Base-by-base conservation (phyloP, 179 eudicot species). In the Camellia oleifera region DNA sequence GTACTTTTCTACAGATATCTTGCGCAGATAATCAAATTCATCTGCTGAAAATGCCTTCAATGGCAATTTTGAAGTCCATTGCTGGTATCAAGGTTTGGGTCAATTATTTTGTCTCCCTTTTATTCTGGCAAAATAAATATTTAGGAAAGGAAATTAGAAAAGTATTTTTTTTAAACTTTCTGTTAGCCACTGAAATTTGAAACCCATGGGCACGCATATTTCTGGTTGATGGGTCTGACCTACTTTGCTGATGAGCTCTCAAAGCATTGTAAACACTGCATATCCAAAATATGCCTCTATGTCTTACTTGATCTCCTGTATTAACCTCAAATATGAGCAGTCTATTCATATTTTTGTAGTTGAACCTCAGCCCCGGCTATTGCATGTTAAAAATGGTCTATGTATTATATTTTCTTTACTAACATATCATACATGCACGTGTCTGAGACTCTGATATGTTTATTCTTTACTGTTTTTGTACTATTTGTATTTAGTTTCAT, bases 11-110 rank as follows among this genome's bases (percentile, higher is more conserved):
- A 80, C 85, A 95, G 98, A 92, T 95, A 75, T 93, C 97, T 62
- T 95, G 98, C 84, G 92, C 94, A 79, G 95, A 93, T 92, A 95
- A 95, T 78, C 97, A 81, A 81, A 81, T 95, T 74, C 92, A 89
- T 81, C 80, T 95, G 26, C 79, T 95, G 78, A 90, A 89, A 86
- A 92, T 92, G 97, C 83, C 94, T 53, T 89, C 97, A 15, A 85
- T 92, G 91, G 92, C 90, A 85, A 90, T 95, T 70, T 67, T 85
- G 81, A 88, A 88, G 87, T 88, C 98, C 69, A 91, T 95, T 82
- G 85, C 94, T 32, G 98, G 98, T 66, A 95, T 95, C 80, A 95
- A 91, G 98, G 98, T 95, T 26, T 26, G 26, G 26, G 26, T 26
- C 26, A 26, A 12, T 78, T 42, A 66, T 62, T 54, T 60, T 65